Evolutionary conservation across 257 asterid genomes (phyloP).

Genomic region (Euphrasia confusa): DNA sequence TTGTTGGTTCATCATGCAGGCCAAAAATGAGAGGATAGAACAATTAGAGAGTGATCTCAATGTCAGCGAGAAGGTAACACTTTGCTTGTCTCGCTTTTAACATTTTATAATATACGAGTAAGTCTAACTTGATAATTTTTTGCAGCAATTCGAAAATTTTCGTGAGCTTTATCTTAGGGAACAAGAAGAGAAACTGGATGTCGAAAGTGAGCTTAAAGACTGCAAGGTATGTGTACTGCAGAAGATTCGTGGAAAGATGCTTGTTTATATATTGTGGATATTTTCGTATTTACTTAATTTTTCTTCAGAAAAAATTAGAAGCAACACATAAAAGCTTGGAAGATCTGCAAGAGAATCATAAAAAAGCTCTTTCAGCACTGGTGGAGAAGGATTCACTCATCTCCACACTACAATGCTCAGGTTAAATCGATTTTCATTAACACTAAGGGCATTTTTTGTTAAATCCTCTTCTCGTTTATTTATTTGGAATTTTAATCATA

Average conservation of each 20-base stretch:
- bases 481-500: slow-evolving; percentile 18
- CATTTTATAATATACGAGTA: not conserved
- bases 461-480: slow-evolving; percentile 13
- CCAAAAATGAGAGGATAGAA: slow-evolving; percentile 62
- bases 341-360: slow-evolving; percentile 55
- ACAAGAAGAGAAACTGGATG: slow-evolving; percentile 62
- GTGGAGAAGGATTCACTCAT: slow-evolving; percentile 57
- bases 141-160: slow-evolving; percentile 50
- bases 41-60: slow-evolving; percentile 62
- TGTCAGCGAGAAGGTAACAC: slow-evolving; percentile 48
- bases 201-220: slow-evolving; percentile 58
- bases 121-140: slow-evolving; percentile 1
- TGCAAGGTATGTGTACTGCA: slow-evolving; percentile 50
- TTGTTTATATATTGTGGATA: slow-evolving; percentile 10
- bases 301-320: slow-evolving; percentile 50
- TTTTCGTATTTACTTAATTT: slow-evolving; percentile 20
- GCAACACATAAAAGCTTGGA: slow-evolving; percentile 42
- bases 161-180: slow-evolving; percentile 65
- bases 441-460: not conserved
- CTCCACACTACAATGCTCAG: slow-evolving; percentile 59
- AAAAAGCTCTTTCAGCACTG: slow-evolving; percentile 40
- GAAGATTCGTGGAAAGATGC: slow-evolving; percentile 8
- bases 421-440: slow-evolving; percentile 28
- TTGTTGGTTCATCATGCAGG: slow-evolving; percentile 44
- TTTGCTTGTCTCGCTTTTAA: slow-evolving; percentile 9